A percentile compares a stretch with the other conserved stretches of the same genome.
Evolutionary conservation across 257 asterid genomes (phyloP).

Genomic region (Fraxinus excelsior): DNA sequence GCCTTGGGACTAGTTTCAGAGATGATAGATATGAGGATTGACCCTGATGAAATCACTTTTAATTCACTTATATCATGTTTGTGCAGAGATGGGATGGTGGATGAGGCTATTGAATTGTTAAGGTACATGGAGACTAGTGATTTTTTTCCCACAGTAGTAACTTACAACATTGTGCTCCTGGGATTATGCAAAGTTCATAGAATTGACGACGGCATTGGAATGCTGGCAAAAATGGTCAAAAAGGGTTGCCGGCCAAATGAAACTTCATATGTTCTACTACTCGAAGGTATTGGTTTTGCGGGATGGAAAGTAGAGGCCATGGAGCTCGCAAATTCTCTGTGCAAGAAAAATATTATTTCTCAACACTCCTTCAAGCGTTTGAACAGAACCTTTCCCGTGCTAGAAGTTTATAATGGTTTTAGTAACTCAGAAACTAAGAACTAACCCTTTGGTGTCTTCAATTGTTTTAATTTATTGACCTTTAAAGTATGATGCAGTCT

Average conservation of each 20-base stretch:
- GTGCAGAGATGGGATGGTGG: conserved; percentile 87
- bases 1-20: conserved; percentile 61
- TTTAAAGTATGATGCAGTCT: background rate
- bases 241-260: conserved; percentile 69
- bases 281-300: conserved; percentile 83
- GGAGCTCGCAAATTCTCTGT: background rate
- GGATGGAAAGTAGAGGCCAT: conserved; percentile 30
- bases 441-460: background rate
- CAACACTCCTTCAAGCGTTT: no score
- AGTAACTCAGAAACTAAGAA: conserved; percentile 27
- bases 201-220: conserved; percentile 50
- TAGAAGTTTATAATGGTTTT: conserved; percentile 25
- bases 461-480: background rate
- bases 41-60: conserved; percentile 80
- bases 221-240: conserved; percentile 57
- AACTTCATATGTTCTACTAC: conserved; percentile 54
- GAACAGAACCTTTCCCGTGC: background rate
- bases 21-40: conserved; percentile 59
- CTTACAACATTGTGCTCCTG: conserved; percentile 71
- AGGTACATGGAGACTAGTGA: conserved; percentile 63
- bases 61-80: conserved; percentile 79
- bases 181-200: conserved; percentile 85
- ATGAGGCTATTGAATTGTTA: conserved; percentile 63
- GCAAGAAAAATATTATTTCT: background rate
- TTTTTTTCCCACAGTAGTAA: conserved; percentile 56